A percentile compares a stretch with the other conserved stretches of the same genome.
phyloP scores from a whole-genome alignment of 805 yeast species.

The Candida germanica region DNA sequence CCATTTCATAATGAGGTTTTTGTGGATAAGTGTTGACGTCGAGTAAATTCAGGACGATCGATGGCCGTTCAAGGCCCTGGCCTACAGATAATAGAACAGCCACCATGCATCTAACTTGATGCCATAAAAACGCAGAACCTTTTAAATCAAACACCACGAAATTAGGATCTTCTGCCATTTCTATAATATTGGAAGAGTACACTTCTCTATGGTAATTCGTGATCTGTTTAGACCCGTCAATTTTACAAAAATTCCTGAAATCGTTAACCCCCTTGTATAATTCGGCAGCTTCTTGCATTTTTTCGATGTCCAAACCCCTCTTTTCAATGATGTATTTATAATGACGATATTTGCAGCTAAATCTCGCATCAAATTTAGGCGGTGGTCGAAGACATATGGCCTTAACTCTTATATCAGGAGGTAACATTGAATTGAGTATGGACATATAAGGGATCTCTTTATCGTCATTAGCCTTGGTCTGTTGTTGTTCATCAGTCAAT shows the following conservation, averaged over 20 bases:
- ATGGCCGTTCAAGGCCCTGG: conserved; percentile 64
- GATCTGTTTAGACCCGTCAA: conserved; percentile 93
- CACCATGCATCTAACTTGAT: conserved; percentile 95
- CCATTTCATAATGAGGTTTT: conserved; percentile 84
- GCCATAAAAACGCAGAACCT: conserved; percentile 95
- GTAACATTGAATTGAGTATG: conserved; percentile 72
- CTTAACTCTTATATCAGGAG: conserved; percentile 79
- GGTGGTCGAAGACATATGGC: conserved; percentile 85
- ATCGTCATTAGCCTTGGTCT: conserved; percentile 51
- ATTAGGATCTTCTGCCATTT: conserved; percentile 29
- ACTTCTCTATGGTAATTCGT: conserved; percentile 71
- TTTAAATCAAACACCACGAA: conserved; percentile 69
- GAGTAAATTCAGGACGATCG: conserved; percentile 55
- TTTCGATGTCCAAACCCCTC: conserved; percentile 53
- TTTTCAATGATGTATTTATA: conserved; percentile 75
- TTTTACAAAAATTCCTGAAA: conserved; percentile 89
- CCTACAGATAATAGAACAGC: conserved; percentile 80
- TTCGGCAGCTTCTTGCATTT: conserved; percentile 67
- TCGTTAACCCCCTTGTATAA: conserved; percentile 75
- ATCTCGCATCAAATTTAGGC: conserved; percentile 79
- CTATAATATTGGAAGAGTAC: conserved; percentile 47
- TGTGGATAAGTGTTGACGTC: conserved; percentile 55
- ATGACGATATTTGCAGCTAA: conserved; percentile 83
- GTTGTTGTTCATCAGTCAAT: conserved; percentile 60
- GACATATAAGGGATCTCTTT: conserved; percentile 75